Base-by-base conservation (phyloP, 352 stramenopile species). In the Pythium graminicola region DNA sequence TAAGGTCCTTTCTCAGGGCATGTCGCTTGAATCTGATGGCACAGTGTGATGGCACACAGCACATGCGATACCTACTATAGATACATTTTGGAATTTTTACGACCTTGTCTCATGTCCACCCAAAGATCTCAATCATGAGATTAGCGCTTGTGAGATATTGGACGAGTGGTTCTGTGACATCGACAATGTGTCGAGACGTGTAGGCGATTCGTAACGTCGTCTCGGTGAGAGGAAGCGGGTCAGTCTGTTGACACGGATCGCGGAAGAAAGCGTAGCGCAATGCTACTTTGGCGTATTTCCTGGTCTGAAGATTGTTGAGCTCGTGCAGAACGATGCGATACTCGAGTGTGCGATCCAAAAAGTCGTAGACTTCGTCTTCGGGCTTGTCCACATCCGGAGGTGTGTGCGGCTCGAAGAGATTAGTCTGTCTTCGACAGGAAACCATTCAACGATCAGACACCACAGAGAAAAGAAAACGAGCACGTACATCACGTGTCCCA, bases 301-400 rank as follows among this genome's bases (percentile, higher is more conserved):
- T 69, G 8, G 57, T 54, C 7, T 16, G 31, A n/a, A 86, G 53
- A 0, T 53, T 54, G 1, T 26, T 43, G 33, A 77, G 49, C 6
- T 23, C 33, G 7, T 46, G 43, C 8, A 85, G 50, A 16, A 60
- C 49, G 14, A 85, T 49, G 11, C 58, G 63, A 27, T 75, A 85
- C 53, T 79, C 69, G 20, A 85, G 53, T 6, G 61, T 58, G 53
- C 65, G 67, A 36, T 83, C 74, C 62, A 84, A 72, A 28, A 60
- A 75, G 36, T 81, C 72, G 36, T 65, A 57, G 32, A 82, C 50
- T 43, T 82, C 72, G 48, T 86, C 63, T 47, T 86, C 72, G 2
- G 38, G 35, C 36, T 33, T 64, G 54, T 86, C 72, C 39, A 19
- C 20, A 13, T 28, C 20, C 14, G 39, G 39, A 8, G 35, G 60